Evolutionary conservation across 2,329 filamentous ascomycete species (phyloP), one percentile per base, ranked within the genome.

Genomic region (Fusarium tuaranense): DNA sequence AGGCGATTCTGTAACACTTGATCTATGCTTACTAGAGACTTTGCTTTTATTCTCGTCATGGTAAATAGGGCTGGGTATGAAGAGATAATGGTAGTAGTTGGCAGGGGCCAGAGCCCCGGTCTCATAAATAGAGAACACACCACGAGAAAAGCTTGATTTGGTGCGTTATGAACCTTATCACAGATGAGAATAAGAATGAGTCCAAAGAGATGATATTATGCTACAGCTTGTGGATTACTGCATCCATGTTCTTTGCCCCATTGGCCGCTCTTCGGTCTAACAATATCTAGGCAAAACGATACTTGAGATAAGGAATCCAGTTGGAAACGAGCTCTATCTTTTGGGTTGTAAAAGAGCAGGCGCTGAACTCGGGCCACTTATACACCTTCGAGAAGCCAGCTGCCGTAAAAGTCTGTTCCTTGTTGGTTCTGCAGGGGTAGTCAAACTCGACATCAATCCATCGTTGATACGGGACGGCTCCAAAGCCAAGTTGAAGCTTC

Each of bases 251-350:
- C 27, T 18, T 32, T 12, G 18, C 48, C 48, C 18, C 27, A n/a
- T 32, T n/a, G 48, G 18, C 48, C 27, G 7, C 25, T 30, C 25
- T 13, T 32, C 18, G n/a, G 27, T 18, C 48, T n/a, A n/a, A 18
- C 27, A 12, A 53, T 20, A 12, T 16, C 53, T 73, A 69, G 7
- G 66, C 69, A 38, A 74, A 70, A 3, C 72, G 63, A 55, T 75
- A 75, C n/a, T 75, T 75, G 2, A 75, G 9, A n/a, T 65, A 73
- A 16, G 72, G 72, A 16, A 75, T 44, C 72, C 72, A 75, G 6
- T 68, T 44, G 41, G 63, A 68, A 2, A 71, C 58, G 14, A 75
- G 59, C 27, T 73, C 64, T 3, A 75, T 22, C 39, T 30, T 60
- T 9, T 75, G 66, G 4, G 72, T 8, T 25, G 63, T 69, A 39